Conservation (phyloP, 208 protist species). For the Naegleria fowleri region DNA sequence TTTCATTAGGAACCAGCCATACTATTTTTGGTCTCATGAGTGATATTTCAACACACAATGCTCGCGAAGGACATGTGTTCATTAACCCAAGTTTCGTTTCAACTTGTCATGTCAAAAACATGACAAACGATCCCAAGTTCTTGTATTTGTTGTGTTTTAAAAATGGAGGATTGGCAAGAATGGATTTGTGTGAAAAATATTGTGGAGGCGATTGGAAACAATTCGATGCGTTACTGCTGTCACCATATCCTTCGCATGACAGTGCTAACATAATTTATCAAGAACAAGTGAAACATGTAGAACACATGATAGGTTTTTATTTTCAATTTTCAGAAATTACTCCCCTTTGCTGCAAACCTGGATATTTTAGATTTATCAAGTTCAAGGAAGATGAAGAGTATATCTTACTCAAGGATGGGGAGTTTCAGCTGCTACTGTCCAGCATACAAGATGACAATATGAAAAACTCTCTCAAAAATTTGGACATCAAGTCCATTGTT, state of each 20-base stretch:
- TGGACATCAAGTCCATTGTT: neutral
- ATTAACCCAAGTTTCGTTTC: conserved; percentile 26
- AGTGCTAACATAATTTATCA: neutral
- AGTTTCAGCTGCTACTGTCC: neutral
- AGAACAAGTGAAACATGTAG: neutral
- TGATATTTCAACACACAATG: conserved; percentile 9
- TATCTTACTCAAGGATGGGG: neutral
- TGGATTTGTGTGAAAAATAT: conserved; percentile 27
- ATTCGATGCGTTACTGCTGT: conserved; percentile 7
- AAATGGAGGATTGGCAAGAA: conserved; percentile 43
- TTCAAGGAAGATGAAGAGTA: neutral
- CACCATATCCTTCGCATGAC: neutral
- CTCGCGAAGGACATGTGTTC: conserved; percentile 44
- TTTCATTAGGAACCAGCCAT: conserved; percentile 46
- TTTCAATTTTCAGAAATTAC: conserved; percentile 31
- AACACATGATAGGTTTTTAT: conserved; percentile 28
- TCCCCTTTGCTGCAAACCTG: neutral
- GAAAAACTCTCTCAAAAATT: neutral
- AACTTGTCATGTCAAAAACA: neutral
- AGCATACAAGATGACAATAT: neutral
- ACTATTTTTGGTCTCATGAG: conserved; percentile 34
- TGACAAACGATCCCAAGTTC: neutral
- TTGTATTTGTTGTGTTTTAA: conserved; percentile 49
- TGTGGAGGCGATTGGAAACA: conserved; percentile 20
- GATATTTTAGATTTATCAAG: neutral